Evolutionary conservation across 2,329 filamentous ascomycete species (phyloP).

Genomic region (Cercospora brassicicola): DNA sequence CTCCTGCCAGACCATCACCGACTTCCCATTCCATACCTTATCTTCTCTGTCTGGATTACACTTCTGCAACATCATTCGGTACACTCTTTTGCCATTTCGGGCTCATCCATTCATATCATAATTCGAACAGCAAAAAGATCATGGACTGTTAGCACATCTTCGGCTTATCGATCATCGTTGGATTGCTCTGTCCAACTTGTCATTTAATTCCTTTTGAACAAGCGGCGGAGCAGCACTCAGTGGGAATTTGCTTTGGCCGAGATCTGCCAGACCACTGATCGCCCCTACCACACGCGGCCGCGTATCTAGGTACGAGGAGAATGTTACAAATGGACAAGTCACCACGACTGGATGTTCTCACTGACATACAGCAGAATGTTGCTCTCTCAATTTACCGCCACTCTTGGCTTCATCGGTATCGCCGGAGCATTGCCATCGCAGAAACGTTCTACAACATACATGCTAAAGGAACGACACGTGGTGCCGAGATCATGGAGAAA

Average conservation of each 20-base stretch:
- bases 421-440: constrained; percentile 8
- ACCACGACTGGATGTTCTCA: neutral
- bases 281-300: neutral
- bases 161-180: neutral
- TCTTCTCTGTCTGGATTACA: neutral
- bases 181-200: neutral
- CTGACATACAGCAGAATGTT: constrained; percentile 8
- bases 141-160: neutral
- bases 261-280: neutral
- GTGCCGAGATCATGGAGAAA: constrained; percentile 55
- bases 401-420: constrained; percentile 8
- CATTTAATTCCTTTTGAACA: neutral
- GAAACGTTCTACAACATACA: constrained; percentile 45
- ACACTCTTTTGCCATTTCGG: neutral
- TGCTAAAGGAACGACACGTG: constrained; percentile 57
- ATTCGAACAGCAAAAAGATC: neutral
- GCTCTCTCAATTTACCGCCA: constrained; percentile 2
- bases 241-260: neutral
- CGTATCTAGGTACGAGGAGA: neutral
- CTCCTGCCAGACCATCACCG: neutral
- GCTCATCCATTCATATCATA: neutral
- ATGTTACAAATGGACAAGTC: neutral
- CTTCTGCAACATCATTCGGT: neutral
- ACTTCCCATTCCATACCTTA: neutral
- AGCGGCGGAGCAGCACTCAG: neutral